phyloP scores from a whole-genome alignment of 1,284 basidiomycete genomes.

The Bjerkandera adusta region DNA sequence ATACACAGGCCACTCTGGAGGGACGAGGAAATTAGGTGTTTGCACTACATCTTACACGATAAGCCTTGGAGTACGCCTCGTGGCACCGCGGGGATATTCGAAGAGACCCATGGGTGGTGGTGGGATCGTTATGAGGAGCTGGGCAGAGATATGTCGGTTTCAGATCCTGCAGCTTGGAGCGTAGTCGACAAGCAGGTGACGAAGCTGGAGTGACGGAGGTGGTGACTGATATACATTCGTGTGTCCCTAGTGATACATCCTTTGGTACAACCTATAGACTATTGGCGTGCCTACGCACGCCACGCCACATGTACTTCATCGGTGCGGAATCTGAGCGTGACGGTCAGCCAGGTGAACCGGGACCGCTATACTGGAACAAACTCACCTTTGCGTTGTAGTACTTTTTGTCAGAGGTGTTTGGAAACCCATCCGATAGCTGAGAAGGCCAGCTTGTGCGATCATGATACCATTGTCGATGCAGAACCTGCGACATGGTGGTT shows the following conservation, averaged over 20 bases:
- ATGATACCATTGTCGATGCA: constrained; percentile 99
- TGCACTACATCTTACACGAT: constrained; percentile 74
- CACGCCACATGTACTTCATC: constrained; percentile 90
- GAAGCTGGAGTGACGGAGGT: constrained; percentile 14
- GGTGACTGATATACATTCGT: neutral
- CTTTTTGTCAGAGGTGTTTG: constrained; percentile 76
- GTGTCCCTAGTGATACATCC: neutral
- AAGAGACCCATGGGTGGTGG: constrained; percentile 69
- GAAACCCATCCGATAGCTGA: constrained; percentile 93
- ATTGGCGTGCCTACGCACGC: constrained; percentile 47
- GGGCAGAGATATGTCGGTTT: constrained; percentile 41
- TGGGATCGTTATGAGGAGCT: constrained; percentile 66
- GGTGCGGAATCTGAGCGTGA: constrained; percentile 72
- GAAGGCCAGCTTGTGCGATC: constrained; percentile 97
- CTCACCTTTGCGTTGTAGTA: constrained; percentile 86
- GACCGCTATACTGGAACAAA: constrained; percentile 6
- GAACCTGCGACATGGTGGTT: constrained; percentile 59
- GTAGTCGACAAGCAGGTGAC: constrained; percentile 52
- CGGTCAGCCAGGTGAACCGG: constrained; percentile 10
- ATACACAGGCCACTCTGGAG: constrained; percentile 74
- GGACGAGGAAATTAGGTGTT: constrained; percentile 73
- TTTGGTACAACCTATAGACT: constrained; percentile 1
- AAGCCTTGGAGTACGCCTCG: constrained; percentile 68
- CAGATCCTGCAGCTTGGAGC: constrained; percentile 48
- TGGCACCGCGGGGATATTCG: constrained; percentile 38